Evolutionary conservation across 2,329 filamentous ascomycete species (phyloP), one percentile per base, ranked within the genome.

Genomic region (Sarocladium brachiariae): DNA sequence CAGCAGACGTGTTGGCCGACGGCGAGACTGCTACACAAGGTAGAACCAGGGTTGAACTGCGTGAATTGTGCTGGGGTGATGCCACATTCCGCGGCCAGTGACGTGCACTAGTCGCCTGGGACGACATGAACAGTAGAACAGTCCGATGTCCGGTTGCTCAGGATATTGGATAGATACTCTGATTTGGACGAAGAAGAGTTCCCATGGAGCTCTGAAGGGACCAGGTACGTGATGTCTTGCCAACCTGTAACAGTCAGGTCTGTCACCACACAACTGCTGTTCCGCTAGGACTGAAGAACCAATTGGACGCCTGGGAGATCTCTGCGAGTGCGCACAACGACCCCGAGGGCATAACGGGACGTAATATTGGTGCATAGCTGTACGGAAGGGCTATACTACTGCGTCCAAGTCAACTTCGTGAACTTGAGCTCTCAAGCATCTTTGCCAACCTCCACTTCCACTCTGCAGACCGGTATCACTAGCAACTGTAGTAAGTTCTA

Each of bases 361-460:
- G n/a, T n/a, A n/a, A n/a, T n/a, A n/a, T n/a, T n/a, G n/a, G n/a
- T n/a, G n/a, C n/a, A n/a, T n/a, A n/a, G n/a, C n/a, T n/a, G n/a
- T n/a, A n/a, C n/a, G n/a, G n/a, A n/a, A n/a, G n/a, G n/a, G n/a
- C 74, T 31, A 14, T 31, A 31, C 30, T 31, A 31, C 30, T 31
- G 30, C 30, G 30, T 31, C 8, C 8, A 31, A 8, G 30, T 31
- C 30, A 31, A 14, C 30, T 31, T 31, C 14, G 30, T 14, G 8
- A 8, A 8, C 30, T 8, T 31, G 30, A 8, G 14, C 30, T 8
- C 30, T 31, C 8, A 31, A 31, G 30, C 30, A 31, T 8, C 30
- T 8, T 8, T 14, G 8, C 14, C 30, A 8, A 31, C 30, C 14
- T 31, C 30, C 8, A 31, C 30, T 31, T 31, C 30, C 8, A 31